A percentile compares a stretch with the other conserved stretches of the same genome.
phyloP scores from a whole-genome alignment of 1,139 yeast genomes.

The Candida sp. region DNA sequence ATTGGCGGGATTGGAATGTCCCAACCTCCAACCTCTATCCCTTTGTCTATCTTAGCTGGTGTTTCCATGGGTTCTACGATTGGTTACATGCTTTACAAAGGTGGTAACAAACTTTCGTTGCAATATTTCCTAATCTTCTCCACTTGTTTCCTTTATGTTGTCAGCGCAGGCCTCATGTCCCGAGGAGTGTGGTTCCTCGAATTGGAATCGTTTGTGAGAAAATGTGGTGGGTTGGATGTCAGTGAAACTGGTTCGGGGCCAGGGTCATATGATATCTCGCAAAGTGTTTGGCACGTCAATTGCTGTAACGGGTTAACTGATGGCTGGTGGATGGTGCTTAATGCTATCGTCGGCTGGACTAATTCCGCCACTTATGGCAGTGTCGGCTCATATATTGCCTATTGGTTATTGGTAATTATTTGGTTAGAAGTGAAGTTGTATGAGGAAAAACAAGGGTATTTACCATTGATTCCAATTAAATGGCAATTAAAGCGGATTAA shows the following conservation, averaged over 20 bases:
- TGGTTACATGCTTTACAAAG: constrained; percentile 35
- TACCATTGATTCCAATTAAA: constrained; percentile 56
- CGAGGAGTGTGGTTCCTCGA: constrained; percentile 90
- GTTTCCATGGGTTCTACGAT: constrained; percentile 31
- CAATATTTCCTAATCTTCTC: constrained; percentile 39
- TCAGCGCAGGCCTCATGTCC: constrained; percentile 43
- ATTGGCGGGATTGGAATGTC: constrained; percentile 47
- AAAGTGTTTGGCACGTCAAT: constrained; percentile 92
- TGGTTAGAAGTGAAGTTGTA: constrained; percentile 48
- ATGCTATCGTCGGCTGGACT: constrained; percentile 94
- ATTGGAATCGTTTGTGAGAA: constrained; percentile 58
- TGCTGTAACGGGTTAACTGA: constrained; percentile 92
- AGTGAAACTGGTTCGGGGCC: constrained; percentile 92
- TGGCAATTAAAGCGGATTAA: constrained; percentile 58
- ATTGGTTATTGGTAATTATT: constrained; percentile 67
- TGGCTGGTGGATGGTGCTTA: constrained; percentile 92
- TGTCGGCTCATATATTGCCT: constrained; percentile 68
- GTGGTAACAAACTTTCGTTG: constrained; percentile 40
- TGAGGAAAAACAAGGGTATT: constrained; percentile 62
- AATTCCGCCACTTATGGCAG: constrained; percentile 95
- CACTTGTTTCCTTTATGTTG: constrained; percentile 42
- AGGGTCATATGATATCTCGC: constrained; percentile 82
- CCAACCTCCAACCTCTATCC: constrained; percentile 36
- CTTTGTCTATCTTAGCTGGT: constrained; percentile 36
- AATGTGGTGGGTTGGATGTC: constrained; percentile 81